These are phyloP conservation scores for Raffaelea ambrosiae DNA, from an alignment of 2,329 filamentous ascomycete species.

Conservation along the genomic window DNA sequence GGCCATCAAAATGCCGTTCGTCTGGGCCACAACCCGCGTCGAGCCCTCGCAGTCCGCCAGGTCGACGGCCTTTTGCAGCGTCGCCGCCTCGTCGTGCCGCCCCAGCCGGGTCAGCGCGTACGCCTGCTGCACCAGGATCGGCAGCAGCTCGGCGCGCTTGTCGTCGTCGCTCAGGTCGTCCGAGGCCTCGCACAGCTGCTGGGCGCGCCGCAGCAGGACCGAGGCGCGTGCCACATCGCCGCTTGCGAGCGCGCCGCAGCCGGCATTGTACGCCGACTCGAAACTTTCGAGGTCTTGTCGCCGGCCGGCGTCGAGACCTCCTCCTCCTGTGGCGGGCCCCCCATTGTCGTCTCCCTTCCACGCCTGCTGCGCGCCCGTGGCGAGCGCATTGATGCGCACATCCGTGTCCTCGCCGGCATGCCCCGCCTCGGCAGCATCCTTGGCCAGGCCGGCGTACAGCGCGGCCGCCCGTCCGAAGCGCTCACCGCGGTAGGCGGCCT, in stretches of 20 bases:
- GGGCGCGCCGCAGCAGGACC: slow-evolving; percentile 60
- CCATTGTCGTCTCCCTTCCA: slow-evolving; percentile 48
- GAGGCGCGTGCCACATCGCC: slow-evolving; percentile 58
- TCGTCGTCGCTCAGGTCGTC: slow-evolving; percentile 69
- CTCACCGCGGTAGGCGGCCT: slow-evolving; percentile 66
- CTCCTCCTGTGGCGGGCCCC: no score
- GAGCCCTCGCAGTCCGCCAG: slow-evolving; percentile 58
- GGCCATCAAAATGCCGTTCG: slow-evolving; percentile 44
- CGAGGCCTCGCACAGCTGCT: slow-evolving; percentile 61
- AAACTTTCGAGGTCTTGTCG: slow-evolving; percentile 64
- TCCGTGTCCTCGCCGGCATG: slow-evolving; percentile 61
- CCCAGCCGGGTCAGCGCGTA: slow-evolving; percentile 63
- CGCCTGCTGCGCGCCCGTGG: slow-evolving; percentile 62
- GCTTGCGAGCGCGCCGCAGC: slow-evolving; percentile 62
- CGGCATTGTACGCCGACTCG: slow-evolving; percentile 74
- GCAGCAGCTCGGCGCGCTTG: slow-evolving; percentile 63
- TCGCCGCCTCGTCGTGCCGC: slow-evolving; percentile 55
- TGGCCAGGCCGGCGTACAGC: slow-evolving; percentile 53
- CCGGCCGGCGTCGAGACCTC: slow-evolving; percentile 34
- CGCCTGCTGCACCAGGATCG: slow-evolving; percentile 68
- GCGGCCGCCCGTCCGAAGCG: slow-evolving; percentile 58
- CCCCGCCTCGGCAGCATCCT: slow-evolving; percentile 29
- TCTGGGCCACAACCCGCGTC: slow-evolving; percentile 56
- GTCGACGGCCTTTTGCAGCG: slow-evolving; percentile 49
- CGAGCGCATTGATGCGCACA: slow-evolving; percentile 66